Evolutionary conservation across 2,329 filamentous ascomycete species (phyloP).

Genomic region (Apiospora phragmitis): DNA sequence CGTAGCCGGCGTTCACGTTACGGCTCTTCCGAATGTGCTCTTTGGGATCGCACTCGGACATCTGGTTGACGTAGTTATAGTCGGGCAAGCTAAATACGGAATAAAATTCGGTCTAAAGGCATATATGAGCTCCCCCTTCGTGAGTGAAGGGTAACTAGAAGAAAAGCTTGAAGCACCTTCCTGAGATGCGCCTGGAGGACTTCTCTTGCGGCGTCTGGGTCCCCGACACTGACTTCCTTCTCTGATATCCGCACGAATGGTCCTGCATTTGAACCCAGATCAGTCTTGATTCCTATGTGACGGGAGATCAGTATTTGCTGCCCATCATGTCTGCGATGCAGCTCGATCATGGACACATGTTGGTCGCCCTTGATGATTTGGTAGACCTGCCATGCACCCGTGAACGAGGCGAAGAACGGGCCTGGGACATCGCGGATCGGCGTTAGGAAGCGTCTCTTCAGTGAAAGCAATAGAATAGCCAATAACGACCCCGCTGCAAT

Average conservation of each 20-base stretch:
- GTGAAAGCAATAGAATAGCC: background rate
- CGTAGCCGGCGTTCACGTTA: conserved; percentile 30
- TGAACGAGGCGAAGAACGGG: conserved; percentile 41
- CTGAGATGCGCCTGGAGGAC: conserved; percentile 34
- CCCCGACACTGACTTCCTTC: conserved; percentile 38
- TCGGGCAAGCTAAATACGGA: conserved; percentile 39
- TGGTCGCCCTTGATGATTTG: conserved; percentile 38
- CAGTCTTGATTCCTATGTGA: background rate
- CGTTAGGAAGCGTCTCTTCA: conserved; percentile 18
- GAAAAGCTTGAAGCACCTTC: conserved; percentile 33
- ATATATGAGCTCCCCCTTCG: conserved; percentile 39
- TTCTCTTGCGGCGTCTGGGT: conserved; percentile 41
- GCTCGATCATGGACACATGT: conserved; percentile 34
- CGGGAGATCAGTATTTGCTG: background rate
- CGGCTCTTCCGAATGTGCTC: conserved; percentile 34
- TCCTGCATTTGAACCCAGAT: conserved; percentile 22
- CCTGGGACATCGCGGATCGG: conserved; percentile 36
- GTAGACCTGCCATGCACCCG: conserved; percentile 39
- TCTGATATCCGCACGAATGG: conserved; percentile 41
- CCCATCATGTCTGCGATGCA: conserved; percentile 39
- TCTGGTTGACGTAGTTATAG: conserved; percentile 38
- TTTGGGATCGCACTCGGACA: conserved; percentile 38
- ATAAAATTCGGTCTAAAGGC: conserved; percentile 33
- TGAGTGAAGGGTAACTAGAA: conserved; percentile 39
- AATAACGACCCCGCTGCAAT: background rate